These are phyloP conservation scores for Corchorus olitorius DNA, from an alignment of 345 rosid genomes.

Conservation along the genomic window DNA sequence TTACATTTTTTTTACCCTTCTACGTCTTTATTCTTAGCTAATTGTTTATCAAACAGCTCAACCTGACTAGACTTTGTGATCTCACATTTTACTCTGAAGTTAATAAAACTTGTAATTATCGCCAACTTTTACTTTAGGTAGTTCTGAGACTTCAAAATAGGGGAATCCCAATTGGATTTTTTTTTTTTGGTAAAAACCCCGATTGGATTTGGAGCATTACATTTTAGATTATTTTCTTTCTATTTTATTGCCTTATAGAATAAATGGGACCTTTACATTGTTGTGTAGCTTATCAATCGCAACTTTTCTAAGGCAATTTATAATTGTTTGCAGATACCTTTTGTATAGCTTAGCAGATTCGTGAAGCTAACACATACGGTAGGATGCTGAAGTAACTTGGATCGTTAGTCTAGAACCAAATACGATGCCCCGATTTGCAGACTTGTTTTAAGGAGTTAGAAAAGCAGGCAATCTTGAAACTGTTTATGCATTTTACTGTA, in stretches of 20 bases:
- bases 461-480: too few species aligned
- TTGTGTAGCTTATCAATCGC: background rate
- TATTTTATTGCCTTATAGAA: background rate
- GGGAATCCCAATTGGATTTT: background rate
- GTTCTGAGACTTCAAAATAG: background rate
- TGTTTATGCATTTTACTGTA: too few species aligned
- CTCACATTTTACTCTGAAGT: background rate
- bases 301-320: background rate
- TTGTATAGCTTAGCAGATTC: background rate
- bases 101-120: background rate
- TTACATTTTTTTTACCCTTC: background rate
- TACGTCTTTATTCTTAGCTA: background rate
- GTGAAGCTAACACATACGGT: background rate
- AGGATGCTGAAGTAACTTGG: background rate
- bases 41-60: too few species aligned
- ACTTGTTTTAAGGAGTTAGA: background rate
- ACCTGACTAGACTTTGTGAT: background rate
- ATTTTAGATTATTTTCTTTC: background rate
- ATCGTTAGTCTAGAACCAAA: background rate
- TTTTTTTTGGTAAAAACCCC: too few species aligned
- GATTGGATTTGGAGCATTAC: background rate
- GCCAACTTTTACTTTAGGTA: background rate
- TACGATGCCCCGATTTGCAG: background rate
- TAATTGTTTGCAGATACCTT: background rate
- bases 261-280: background rate